Evolutionary conservation across 2,329 filamentous ascomycete genomes (phyloP), one percentile per base, ranked within the genome.

Genomic region (Penicillium sp.): DNA sequence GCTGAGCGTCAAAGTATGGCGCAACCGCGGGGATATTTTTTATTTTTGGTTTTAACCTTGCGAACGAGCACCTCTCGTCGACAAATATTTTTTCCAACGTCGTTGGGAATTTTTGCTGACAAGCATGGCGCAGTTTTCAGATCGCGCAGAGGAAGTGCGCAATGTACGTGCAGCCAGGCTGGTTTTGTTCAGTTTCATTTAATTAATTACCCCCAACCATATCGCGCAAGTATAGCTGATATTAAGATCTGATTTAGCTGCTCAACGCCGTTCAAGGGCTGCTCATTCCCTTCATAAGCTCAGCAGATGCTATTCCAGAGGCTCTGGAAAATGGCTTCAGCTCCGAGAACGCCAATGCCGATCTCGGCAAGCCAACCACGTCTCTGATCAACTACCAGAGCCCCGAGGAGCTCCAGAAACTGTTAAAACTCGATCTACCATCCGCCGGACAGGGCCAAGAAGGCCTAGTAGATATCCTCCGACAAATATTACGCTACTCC

Each of bases 401-500:
- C 54, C 88, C 88, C 0, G 78, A 82, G 38, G 77, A 82, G 46
- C 77, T 83, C 50, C 75, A 88, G 60, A 74, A 80, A 11, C 76
- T 90, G 42, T 73, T 81, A 2, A 65, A 73, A 43, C 62, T 78
- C 7, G 64, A 70, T 6, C 75, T 91, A 5, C 85, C 88, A 0
- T 65, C 74, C 2, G 74, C 71, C 3, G 86, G 83, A 7, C 77
- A 76, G 60, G 88, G 86, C 1, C 88, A 88, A 64, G 83, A 89
- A 45, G 93, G 92, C 0, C 76, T 97, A 30, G 76, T 96, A 26
- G 80, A 84, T 33, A 83, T 84, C 3, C 81, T 96, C 47, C 77
- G 85, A 62, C 82, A 85, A 59, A 80, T 97, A 20, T 79, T 97
- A 43, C 81, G 83, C 61, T 91, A 95, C 73, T 94, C 89, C 67